Percentiles rank a stretch among this genome's conserved stretches.
These are phyloP conservation scores for Dacryopinax spathularia DNA, from an alignment of 768 basidiomycete species.

Conservation along the genomic window DNA sequence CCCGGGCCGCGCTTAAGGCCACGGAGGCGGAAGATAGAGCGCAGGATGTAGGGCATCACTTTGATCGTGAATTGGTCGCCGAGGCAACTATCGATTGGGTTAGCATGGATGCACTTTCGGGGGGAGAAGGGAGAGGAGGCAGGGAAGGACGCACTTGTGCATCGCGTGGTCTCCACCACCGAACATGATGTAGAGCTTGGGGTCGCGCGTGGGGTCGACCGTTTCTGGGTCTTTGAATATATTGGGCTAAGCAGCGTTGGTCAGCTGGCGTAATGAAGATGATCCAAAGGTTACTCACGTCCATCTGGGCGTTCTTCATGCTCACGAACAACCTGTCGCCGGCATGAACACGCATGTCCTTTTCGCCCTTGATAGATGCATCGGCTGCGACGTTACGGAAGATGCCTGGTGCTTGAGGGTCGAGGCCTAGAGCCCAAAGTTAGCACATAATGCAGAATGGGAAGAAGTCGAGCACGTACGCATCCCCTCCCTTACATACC, in stretches of 20 bases:
- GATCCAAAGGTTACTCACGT: conserved; percentile 25
- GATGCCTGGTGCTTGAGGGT: conserved; percentile 57
- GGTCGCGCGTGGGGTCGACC: neutral
- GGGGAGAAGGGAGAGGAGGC: neutral
- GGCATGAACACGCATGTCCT: neutral
- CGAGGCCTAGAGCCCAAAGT: conserved; percentile 40
- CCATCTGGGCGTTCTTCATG: conserved; percentile 28
- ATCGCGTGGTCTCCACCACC: neutral
- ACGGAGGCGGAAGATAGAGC: neutral
- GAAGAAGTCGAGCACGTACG: conserved; percentile 31
- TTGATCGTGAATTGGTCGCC: conserved; percentile 2
- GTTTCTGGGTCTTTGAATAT: conserved; percentile 1
- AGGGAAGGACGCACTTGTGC: neutral
- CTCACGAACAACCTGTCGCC: conserved; percentile 22
- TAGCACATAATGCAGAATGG: conserved; percentile 6
- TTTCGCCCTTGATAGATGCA: conserved; percentile 4
- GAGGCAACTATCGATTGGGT: neutral
- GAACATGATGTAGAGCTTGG: neutral
- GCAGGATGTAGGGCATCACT: neutral
- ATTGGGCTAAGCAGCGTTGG: neutral
- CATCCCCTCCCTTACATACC: conserved; percentile 52
- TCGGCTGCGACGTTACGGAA: conserved; percentile 32
- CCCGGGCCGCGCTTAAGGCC: neutral
- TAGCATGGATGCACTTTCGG: no score
- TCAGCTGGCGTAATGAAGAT: neutral